These are phyloP conservation scores for Eucalyptus pumila DNA, from an alignment of 345 rosid species.

Conservation along the genomic window DNA sequence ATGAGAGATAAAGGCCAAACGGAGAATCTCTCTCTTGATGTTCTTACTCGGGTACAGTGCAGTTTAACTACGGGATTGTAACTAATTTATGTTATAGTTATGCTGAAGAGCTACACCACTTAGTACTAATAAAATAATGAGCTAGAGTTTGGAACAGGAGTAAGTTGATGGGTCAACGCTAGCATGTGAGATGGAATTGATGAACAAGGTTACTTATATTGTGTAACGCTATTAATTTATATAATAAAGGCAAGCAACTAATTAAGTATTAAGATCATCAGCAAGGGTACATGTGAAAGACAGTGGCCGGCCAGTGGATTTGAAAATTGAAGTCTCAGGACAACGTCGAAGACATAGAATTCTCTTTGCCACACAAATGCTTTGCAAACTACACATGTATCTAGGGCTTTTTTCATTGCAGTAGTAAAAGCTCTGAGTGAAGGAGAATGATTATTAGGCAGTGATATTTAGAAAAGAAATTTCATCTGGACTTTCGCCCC, in stretches of 20 bases:
- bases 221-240: background rate
- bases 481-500: background rate
- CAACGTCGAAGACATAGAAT: background rate
- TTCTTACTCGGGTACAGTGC: background rate
- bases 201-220: background rate
- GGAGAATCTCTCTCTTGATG: background rate
- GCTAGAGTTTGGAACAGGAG: background rate
- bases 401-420: background rate
- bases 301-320: background rate
- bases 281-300: background rate
- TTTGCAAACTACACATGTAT: background rate
- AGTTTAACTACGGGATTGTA: background rate
- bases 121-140: background rate
- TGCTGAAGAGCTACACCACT: background rate
- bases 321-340: background rate
- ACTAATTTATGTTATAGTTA: background rate
- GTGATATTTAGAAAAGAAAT: background rate
- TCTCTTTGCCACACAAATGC: background rate
- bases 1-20: background rate
- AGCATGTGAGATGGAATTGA: conserved; percentile 1
- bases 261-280: background rate
- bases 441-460: background rate
- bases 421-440: background rate
- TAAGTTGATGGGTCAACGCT: background rate
- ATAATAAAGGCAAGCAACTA: background rate